Base-by-base conservation (phyloP, 169 alveolate genomes). In the Plasmodium reichenowi region DNA sequence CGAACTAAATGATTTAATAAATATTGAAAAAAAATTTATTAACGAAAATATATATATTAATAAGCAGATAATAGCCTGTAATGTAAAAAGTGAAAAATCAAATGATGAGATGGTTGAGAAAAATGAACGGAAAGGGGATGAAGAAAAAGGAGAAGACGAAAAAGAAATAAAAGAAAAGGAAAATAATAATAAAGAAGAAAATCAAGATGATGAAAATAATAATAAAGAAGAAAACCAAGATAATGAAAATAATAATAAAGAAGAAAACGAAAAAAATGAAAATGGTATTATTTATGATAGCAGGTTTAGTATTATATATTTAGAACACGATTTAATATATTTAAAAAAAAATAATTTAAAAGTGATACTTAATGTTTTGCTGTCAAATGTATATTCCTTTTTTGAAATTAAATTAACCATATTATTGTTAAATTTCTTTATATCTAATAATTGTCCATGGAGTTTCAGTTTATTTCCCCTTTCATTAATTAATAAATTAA, bases 341-440 rank as follows among this genome's bases (percentile, higher is more conserved):
- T 54, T 80, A 43, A 80, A 80, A 62, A 80, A 80, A 80, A 80
- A 56, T 29, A 12, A 20, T 12, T 38, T 80, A 67, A 80, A 56
- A 80, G 59, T 24, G 22, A 80, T 80, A 17, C 43, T 80, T n/a
- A 15, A 59, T 12, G 56, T 56, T 38, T 80, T 80, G 56, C 58
- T 80, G 70, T 38, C 24, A 38, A 13, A 80, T 15, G 50, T 9
- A 1, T 80, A 38, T 48, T 68, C 85, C 9, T 80, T 80, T 56
- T 38, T 29, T 22, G 90, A 80, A 80, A 80, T 80, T 24, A 80
- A 80, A 80, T 56, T 67, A 56, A 68, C 90, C 3, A 80, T 80
- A 32, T n/a, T 80, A 20, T 50, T 80, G 43, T 56, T 80, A 68
- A 56, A 26, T 10, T 80, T 56, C 58, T 80, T 80, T 80, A 66